These are phyloP conservation scores for Picochlorum sp. DNA, from an alignment of 139 green algal genomes.

Conservation along the genomic window DNA sequence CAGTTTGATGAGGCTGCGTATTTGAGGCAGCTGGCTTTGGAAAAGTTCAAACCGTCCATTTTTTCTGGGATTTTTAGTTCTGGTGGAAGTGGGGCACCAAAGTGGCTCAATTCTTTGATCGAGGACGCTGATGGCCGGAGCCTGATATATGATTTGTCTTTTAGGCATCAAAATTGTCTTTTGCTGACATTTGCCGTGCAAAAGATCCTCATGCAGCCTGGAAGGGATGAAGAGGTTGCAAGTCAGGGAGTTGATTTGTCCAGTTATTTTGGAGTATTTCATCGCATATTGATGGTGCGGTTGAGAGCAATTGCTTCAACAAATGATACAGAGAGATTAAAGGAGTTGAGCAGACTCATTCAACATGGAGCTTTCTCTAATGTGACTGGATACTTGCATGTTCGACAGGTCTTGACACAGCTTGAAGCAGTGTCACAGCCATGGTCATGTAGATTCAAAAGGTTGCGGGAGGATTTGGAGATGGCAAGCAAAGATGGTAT, in stretches of 20 bases:
- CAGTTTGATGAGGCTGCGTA: conserved; percentile 30
- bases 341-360: conserved; percentile 32
- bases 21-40: conserved; percentile 42
- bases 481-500: conserved; percentile 16
- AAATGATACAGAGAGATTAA: conserved; percentile 10
- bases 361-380: conserved; percentile 11
- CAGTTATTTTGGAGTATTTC: conserved; percentile 69
- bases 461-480: conserved; percentile 47
- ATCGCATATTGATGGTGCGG: conserved; percentile 23
- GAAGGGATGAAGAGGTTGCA: conserved; percentile 38
- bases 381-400: conserved; percentile 65
- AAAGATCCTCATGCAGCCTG: conserved; percentile 56
- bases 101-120: conserved; percentile 56
- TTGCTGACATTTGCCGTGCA: conserved; percentile 78
- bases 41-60: conserved; percentile 54
- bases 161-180: conserved; percentile 53
- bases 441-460: conserved; percentile 33
- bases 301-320: conserved; percentile 22
- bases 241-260: conserved; percentile 47
- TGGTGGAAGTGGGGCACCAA: conserved; percentile 25
- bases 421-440: background rate
- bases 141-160: conserved; percentile 69
- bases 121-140: conserved; percentile 38
- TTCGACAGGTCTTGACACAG: conserved; percentile 34
- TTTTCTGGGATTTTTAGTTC: conserved; percentile 52